Base-by-base conservation (phyloP, 1,284 basidiomycete species). In the Rhodotorula sp. region DNA sequence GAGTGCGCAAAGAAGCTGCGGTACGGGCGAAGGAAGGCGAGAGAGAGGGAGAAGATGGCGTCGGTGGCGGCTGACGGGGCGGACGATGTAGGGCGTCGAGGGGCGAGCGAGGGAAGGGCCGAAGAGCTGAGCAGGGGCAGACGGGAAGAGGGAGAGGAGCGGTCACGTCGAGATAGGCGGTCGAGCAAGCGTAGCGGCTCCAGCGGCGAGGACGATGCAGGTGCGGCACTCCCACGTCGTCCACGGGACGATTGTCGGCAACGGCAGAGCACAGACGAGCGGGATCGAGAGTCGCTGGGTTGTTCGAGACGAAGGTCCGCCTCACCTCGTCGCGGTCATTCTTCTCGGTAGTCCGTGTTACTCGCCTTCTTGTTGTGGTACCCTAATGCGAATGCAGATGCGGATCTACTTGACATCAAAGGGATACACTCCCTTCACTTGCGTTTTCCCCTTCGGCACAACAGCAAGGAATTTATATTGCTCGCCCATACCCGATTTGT, bases 1-100 rank as follows among this genome's bases (percentile, higher is more conserved):
- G 85, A 82, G 75, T 96, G 94, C 77, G 81, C 86, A 59, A 86
- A 85, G 77, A 96, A 94, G 83, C 81, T 97, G 74, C 87, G 89
- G 84, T 93, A 89, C 70, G 85, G 84, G 73, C 86, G 87, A 77
- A 87, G 89, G 44, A 76, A 75, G 47, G 73, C 62, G 70, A 57
- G 63, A 78, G 88, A 85, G 78, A 84, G 83, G 75, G 63, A 54
- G 30, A 52, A 32, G 49, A 27, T 27, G 36, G 46, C 54, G 27
- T 19, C 34, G 29, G 53, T 22, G 30, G 53, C 30, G 11, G 7
- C 39, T 6, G 39, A 17, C 7, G 7, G 13, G 39, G 11, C 39
- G 13, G 11, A 17, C 3, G 39, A 4, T 15, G 39, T 17, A 15
- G 39, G 13, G 3, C 39, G 7, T 13, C 39, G 39, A 8, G 13